Evolutionary conservation across 2,329 filamentous ascomycete genomes (phyloP).

Genomic region (Botrytis hyacinthi): DNA sequence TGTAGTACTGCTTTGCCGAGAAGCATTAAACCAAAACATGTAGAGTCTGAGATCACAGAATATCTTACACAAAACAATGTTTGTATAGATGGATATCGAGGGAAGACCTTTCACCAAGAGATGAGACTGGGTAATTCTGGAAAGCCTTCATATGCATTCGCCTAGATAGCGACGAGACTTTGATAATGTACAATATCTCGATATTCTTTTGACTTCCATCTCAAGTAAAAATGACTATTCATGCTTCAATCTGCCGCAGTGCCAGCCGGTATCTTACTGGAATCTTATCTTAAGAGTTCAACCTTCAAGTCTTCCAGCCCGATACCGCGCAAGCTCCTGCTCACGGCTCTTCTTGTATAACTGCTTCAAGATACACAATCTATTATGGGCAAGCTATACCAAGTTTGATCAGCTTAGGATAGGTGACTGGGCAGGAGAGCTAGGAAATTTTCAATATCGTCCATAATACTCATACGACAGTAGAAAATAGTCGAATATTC

Average conservation of each 20-base stretch:
- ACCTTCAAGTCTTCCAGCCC: not conserved
- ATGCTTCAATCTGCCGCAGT: not conserved
- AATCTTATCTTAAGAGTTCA: not conserved
- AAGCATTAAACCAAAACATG: not conserved
- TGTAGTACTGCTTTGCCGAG: not conserved
- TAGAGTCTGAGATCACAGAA: not conserved
- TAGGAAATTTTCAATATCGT: not conserved
- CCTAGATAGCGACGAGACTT: not conserved
- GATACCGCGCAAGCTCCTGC: not conserved
- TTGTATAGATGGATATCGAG: not conserved
- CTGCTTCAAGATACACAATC: not conserved
- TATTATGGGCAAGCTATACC: not conserved
- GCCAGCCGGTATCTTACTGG: rapidly evolving
- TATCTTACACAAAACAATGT: not conserved
- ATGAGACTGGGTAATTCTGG: not conserved
- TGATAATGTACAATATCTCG: not conserved
- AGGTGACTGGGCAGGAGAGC: not conserved
- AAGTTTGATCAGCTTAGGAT: rapidly evolving
- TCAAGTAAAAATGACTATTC: not conserved
- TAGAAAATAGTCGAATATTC: not conserved
- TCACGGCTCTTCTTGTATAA: rapidly evolving
- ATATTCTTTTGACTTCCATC: rapidly evolving
- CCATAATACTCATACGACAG: not conserved
- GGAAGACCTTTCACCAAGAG: not conserved
- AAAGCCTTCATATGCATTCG: not conserved